Evolutionary conservation across 2,329 filamentous ascomycete species (phyloP).

Genomic region (Alternaria viburni): DNA sequence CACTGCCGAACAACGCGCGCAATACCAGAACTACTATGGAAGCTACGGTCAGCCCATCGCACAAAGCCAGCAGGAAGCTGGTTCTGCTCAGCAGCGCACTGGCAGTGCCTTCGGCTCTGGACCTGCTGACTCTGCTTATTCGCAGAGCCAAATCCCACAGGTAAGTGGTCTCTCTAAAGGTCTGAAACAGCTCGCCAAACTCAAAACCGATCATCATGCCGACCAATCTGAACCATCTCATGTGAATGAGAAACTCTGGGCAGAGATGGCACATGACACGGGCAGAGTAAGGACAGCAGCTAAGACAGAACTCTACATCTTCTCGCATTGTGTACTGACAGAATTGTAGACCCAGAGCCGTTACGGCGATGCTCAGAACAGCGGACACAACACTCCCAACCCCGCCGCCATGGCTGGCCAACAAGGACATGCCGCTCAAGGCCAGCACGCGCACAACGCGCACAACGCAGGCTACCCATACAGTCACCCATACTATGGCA

Average conservation of each 20-base stretch:
- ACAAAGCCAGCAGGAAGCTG: conserved; percentile 71
- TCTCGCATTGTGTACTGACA: conserved; percentile 20
- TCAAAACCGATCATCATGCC: conserved; percentile 4
- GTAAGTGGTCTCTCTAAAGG: conserved; percentile 35
- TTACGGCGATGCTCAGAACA: conserved; percentile 79
- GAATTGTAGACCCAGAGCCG: conserved; percentile 64
- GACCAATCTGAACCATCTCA: conserved; percentile 2
- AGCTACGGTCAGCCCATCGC: conserved; percentile 58
- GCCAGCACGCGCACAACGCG: conserved; percentile 55
- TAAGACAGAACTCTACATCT: background rate
- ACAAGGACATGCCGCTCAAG: conserved; percentile 58
- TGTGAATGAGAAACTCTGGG: conserved; percentile 4
- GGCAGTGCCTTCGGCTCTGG: conserved; percentile 75
- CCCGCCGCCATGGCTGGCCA: conserved; percentile 68
- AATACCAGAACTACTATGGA: conserved; percentile 73
- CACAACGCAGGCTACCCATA: conserved; percentile 52
- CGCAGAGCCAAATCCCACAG: conserved; percentile 68
- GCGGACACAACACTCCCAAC: conserved; percentile 89
- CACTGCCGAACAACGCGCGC: conserved; percentile 73
- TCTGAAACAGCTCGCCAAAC: background rate
- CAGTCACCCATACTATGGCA: conserved; percentile 67
- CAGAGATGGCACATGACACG: conserved; percentile 2
- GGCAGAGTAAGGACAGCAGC: conserved; percentile 9
- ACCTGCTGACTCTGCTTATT: conserved; percentile 65
- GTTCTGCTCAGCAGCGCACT: conserved; percentile 74